Evolutionary conservation across 1,284 basidiomycete species (phyloP).

Genomic region (Phellopilus nigrolimitatus): DNA sequence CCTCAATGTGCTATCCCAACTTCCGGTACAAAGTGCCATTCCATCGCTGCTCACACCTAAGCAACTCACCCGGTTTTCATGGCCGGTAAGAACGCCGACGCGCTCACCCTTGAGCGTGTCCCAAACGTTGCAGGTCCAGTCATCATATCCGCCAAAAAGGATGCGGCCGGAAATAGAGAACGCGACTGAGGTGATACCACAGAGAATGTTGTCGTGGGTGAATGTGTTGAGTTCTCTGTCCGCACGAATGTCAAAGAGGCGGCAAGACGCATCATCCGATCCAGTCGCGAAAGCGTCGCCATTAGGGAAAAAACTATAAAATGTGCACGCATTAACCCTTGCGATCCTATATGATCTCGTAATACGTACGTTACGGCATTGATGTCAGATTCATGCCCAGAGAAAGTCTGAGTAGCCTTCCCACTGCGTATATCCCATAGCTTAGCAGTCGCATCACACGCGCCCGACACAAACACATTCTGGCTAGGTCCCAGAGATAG

Average conservation of each 20-base stretch:
- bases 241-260: conserved; percentile 95
- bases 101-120: conserved; percentile 98
- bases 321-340: not conserved
- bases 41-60: conserved; percentile 94
- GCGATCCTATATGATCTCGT: too few species aligned
- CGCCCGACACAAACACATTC: conserved; percentile 96
- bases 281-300: conserved; percentile 98
- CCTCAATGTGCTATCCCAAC: conserved; percentile 96
- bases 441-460: conserved; percentile 97
- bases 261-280: conserved; percentile 97
- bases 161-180: conserved; percentile 97
- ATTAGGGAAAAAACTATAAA: conserved; percentile 91
- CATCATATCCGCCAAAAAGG: conserved; percentile 97
- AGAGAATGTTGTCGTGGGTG: conserved; percentile 97
- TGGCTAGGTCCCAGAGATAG: conserved; percentile 91
- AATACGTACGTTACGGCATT: conserved; percentile 90
- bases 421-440: conserved; percentile 98
- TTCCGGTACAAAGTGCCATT: conserved; percentile 97
- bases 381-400: conserved; percentile 98
- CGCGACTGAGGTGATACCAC: conserved; percentile 97
- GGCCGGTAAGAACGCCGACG: conserved; percentile 93
- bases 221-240: conserved; percentile 96
- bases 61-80: conserved; percentile 97
- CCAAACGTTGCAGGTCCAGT: conserved; percentile 99
- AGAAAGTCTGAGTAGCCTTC: conserved; percentile 97